Evolutionary conservation across 2,329 filamentous ascomycete genomes (phyloP), one percentile per base, ranked within the genome.

Genomic region (Sporothrix brunneoviolacea): DNA sequence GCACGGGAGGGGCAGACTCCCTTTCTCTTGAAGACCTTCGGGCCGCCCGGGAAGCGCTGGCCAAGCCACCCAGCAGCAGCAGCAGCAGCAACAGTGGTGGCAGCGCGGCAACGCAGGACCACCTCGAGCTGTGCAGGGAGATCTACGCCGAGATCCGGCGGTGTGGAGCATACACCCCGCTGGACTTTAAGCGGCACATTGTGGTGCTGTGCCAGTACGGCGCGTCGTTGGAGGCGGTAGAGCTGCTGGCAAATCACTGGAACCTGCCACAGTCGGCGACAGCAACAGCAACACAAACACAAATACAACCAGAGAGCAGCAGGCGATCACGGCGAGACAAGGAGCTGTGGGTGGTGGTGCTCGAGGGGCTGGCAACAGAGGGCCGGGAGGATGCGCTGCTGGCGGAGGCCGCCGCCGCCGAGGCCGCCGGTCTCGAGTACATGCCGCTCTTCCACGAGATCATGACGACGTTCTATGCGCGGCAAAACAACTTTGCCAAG

Each of bases 391-490:
- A 71, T 50, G 76, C 82, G 62, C 69, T 89, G 51, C 58, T 81
- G 36, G 65, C 73, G n/a, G 71, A 82, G 3, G 60, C 35, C 33
- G 48, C 53, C 37, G 57, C 54, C 19, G 59, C 61, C 15, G 68
- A 76, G 48, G 65, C 69, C 10, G 64, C 72, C 5, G 72, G 70
- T 1, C 52, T 77, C 8, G 62, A 68, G 13, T 77, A 73, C 55
- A 68, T 70, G 49, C 63, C 68, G 3, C 58, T 61, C 4, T 62
- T 80, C 46, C 75, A 83, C 57, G 64, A 72, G 51, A 63, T 77
- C 30, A 70, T 93, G 62, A 75, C 83, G 3, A 65, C 64, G 0
- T 85, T 84, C 58, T 89, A 83, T 58, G 78, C 83, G 1, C 64
- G 70, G 12, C 73, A 71, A 39, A 70, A 82, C 57, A 70, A 80